Evolutionary conservation across 768 basidiomycete species (phyloP).

Genomic region (Mycena alexandri): DNA sequence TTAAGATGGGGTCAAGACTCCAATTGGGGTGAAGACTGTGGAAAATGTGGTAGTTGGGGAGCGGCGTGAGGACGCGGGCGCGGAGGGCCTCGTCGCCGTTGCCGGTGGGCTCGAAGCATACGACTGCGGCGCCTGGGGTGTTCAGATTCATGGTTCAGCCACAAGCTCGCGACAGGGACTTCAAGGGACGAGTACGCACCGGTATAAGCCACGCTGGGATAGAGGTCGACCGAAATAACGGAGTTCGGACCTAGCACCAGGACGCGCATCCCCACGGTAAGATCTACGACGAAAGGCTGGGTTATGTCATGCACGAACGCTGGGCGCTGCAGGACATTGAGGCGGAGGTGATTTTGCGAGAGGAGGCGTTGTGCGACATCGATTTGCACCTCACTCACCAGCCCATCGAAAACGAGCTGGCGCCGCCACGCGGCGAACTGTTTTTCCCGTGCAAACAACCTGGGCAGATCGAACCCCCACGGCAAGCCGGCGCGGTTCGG

Average conservation of each 20-base stretch:
- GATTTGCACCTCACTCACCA: conserved; percentile 4
- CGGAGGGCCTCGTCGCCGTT: background rate
- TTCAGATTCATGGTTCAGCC: too few species aligned
- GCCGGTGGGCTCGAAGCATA: background rate
- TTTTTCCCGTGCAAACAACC: background rate
- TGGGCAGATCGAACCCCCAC: conserved; percentile 4
- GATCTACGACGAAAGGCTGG: conserved; percentile 8
- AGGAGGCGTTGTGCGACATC: background rate
- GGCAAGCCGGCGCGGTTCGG: conserved; percentile 3
- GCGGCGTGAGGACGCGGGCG: background rate
- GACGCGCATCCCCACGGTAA: background rate
- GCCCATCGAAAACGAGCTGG: background rate
- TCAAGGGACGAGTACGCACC: background rate
- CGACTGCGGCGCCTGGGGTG: too few species aligned
- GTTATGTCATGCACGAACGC: background rate
- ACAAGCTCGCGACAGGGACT: too few species aligned
- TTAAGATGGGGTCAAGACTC: background rate
- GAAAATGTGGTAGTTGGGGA: background rate
- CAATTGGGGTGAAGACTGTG: background rate
- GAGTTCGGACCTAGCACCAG: background rate
- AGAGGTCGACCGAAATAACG: background rate
- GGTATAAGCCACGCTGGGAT: background rate
- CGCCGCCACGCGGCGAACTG: background rate
- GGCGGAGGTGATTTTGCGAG: background rate
- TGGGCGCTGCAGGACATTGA: too few species aligned